Conservation (phyloP, 768 basidiomycete genomes). For the Suillus luteus region DNA sequence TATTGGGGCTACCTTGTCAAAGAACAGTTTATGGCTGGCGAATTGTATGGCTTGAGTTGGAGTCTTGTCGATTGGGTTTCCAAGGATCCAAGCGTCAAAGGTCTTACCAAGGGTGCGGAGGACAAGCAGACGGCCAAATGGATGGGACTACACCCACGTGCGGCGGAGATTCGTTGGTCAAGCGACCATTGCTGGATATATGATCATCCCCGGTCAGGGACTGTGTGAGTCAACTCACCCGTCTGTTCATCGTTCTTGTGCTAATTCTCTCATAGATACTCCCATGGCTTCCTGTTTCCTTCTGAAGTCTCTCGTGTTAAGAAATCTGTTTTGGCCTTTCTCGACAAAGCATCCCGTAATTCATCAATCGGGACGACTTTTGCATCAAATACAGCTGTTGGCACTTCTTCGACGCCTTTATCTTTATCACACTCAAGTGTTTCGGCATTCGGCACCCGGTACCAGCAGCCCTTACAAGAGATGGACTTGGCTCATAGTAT, state of each 20-base stretch:
- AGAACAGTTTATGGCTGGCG: slow-evolving; percentile 93
- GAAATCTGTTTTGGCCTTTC: slow-evolving; percentile 51
- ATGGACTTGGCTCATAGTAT: slow-evolving; percentile 71
- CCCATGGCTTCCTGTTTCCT: slow-evolving; percentile 95
- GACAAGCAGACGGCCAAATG: slow-evolving; percentile 93
- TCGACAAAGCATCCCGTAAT: slow-evolving; percentile 47
- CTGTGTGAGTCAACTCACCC: slow-evolving; percentile 61
- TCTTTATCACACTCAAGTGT: slow-evolving; percentile 83
- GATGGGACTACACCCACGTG: slow-evolving; percentile 85
- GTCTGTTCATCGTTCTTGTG: slow-evolving; percentile 10
- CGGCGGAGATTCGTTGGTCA: slow-evolving; percentile 80
- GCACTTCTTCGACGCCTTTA: slow-evolving; percentile 45
- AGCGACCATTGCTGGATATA: slow-evolving; percentile 98
- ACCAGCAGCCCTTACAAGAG: slow-evolving; percentile 66
- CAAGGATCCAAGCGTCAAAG: slow-evolving; percentile 67
- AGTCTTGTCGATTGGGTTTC: slow-evolving; percentile 86
- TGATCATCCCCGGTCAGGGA: slow-evolving; percentile 92
- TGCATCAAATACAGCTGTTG: slow-evolving; percentile 23
- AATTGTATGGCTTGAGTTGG: slow-evolving; percentile 89
- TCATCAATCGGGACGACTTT: slow-evolving; percentile 33
- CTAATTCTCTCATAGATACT: slow-evolving; percentile 57
- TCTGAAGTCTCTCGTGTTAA: slow-evolving; percentile 77
- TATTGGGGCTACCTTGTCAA: slow-evolving; percentile 93
- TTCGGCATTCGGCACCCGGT: slow-evolving; percentile 78
- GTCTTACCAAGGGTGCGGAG: slow-evolving; percentile 77